Conservation (phyloP, 768 basidiomycete species). For the Candolleomyces eurysporus region DNA sequence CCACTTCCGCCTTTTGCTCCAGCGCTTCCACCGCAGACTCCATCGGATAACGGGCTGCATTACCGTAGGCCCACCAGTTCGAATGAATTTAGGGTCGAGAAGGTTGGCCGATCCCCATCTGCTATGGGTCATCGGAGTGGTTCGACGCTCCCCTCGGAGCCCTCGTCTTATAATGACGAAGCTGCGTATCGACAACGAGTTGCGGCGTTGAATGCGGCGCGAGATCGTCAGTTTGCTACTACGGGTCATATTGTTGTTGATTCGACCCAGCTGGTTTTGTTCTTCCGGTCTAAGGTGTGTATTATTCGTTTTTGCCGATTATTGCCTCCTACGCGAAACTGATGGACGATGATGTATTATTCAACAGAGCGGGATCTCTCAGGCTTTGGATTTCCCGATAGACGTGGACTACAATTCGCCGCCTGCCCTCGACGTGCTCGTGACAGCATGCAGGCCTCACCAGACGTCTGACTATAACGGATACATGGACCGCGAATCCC, state of each 20-base stretch:
- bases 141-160: slow-evolving; percentile 29
- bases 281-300: slow-evolving; percentile 76
- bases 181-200: slow-evolving; percentile 54
- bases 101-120: slow-evolving; percentile 33
- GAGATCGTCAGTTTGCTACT: slow-evolving; percentile 60
- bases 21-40: slow-evolving; percentile 6
- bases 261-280: slow-evolving; percentile 62
- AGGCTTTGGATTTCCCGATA: slow-evolving; percentile 80
- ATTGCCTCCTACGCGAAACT: not conserved
- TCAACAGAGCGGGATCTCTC: slow-evolving; percentile 68
- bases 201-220: slow-evolving; percentile 53
- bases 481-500: slow-evolving; percentile 60
- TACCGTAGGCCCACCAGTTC: slow-evolving; percentile 41
- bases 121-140: slow-evolving; percentile 13
- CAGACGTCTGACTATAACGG: slow-evolving; percentile 51
- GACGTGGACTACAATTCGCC: slow-evolving; percentile 73
- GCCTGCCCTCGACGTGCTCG: slow-evolving; percentile 74
- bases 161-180: slow-evolving; percentile 45
- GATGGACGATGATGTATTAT: not conserved
- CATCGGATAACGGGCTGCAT: not conserved
- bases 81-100: slow-evolving; percentile 69
- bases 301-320: not conserved
- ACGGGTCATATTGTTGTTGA: slow-evolving; percentile 72
- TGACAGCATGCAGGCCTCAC: slow-evolving; percentile 70
- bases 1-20: slow-evolving; percentile 2